Base-by-base conservation (phyloP, 208 protist genomes). In the Trypanosoma lewisi region DNA sequence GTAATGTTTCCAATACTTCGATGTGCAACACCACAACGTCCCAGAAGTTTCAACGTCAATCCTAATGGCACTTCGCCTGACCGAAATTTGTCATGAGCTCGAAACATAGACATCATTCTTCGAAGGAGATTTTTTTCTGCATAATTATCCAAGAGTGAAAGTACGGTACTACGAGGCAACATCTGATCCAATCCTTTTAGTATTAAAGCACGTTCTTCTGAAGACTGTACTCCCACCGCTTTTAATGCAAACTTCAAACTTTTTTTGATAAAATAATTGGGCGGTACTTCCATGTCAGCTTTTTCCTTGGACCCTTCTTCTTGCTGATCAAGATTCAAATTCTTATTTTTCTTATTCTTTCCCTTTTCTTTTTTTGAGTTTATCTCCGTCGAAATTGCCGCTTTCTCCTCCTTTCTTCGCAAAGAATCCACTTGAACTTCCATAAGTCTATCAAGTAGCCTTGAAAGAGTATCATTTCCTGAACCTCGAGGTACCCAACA, bases 11-110 rank as follows among this genome's bases (percentile, higher is more conserved):
- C 73, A 45, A 91, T 64, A 8, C 74, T 73, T 21, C 79, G 89
- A 6, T 62, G 59, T 34, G 73, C 72, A n/a, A 94, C 54, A 11
- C 84, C 84, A 27, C 85, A 75, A 16, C 66, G 58, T 0, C 53
- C 69, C 31, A 94, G 63, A n/a, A 89, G 23, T 16, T 73, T 67
- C 4, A 70, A 64, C n/a, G 85, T 61, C 4, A 76, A 44, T 2
- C 45, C 30, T 17, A 94, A 44, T 12, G 82, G 47, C 2, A 94
- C 66, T 60, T 94, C 84, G 0, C 84, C 87, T 30, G 73, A 80
- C 56, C 69, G 67, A 61, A 77, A 82, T 25, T 63, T 53, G 65
- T 94, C 87, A 52, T 78, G 78, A 5, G 69, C 66, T n/a, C 82
- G 44, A 37, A 91, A 90, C 17, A 72, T 67, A 25, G 83, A 68